These are phyloP conservation scores for Tulasnella sp. DNA, from an alignment of 768 basidiomycete genomes.

Conservation along the genomic window DNA sequence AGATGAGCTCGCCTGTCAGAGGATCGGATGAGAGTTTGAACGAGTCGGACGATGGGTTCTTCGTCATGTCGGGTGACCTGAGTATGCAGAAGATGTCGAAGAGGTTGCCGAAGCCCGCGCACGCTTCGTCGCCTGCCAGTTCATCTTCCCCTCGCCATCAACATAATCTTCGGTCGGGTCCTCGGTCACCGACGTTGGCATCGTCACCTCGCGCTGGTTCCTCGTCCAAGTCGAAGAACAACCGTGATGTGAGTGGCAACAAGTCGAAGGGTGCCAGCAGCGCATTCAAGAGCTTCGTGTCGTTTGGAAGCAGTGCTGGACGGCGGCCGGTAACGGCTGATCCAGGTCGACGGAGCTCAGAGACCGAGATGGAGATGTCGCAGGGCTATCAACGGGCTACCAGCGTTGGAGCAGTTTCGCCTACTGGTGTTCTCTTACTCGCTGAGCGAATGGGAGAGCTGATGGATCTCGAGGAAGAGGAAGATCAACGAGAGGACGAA, in stretches of 20 bases:
- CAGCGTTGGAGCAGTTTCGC: slow-evolving; percentile 7
- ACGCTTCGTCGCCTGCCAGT: not conserved
- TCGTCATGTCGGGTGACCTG: not conserved
- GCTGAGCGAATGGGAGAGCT: slow-evolving; percentile 1
- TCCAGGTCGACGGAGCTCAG: not conserved
- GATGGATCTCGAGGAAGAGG: slow-evolving; percentile 10
- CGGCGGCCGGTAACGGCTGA: not conserved
- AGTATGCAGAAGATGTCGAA: not conserved
- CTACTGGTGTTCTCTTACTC: not conserved
- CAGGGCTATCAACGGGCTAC: slow-evolving; percentile 5
- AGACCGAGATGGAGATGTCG: not conserved
- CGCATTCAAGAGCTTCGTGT: not conserved
- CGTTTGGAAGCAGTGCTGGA: not conserved
- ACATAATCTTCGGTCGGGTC: not conserved
- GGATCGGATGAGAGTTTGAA: not conserved
- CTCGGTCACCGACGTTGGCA: not conserved
- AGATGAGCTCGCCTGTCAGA: not conserved
- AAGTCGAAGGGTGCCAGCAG: not conserved
- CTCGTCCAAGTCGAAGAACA: not conserved
- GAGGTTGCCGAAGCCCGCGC: not conserved
- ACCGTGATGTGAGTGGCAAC: not conserved
- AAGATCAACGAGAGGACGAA: not conserved
- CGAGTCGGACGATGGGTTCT: slow-evolving; percentile 1
- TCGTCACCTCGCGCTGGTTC: not conserved
- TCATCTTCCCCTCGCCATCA: not conserved